These are phyloP conservation scores for Candida quercuum DNA, from an alignment of 805 yeast genomes.

Conservation along the genomic window DNA sequence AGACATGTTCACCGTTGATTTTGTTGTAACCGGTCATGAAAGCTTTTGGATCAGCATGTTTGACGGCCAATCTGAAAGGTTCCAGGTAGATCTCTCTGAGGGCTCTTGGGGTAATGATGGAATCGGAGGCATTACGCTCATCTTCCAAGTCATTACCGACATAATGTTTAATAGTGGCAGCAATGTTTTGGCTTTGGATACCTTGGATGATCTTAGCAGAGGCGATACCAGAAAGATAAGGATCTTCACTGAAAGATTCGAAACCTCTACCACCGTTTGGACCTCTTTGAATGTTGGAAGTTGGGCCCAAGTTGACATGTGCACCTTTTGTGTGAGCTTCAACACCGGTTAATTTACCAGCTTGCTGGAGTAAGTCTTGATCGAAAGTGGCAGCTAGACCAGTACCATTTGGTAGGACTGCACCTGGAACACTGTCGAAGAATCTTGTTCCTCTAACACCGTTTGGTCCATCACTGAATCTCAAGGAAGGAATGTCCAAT, in stretches of 20 bases:
- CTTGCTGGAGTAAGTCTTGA: constrained; percentile 39
- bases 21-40: constrained; percentile 62
- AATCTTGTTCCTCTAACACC: constrained; percentile 57
- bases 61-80: constrained; percentile 57
- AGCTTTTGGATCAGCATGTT: constrained; percentile 45
- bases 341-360: constrained; percentile 47
- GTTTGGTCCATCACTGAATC: constrained; percentile 58
- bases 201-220: constrained; percentile 50
- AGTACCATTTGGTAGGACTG: constrained; percentile 55
- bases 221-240: constrained; percentile 39
- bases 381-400: constrained; percentile 54
- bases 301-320: constrained; percentile 44
- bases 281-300: constrained; percentile 48
- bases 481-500: constrained; percentile 39
- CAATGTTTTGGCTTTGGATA: constrained; percentile 44
- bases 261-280: constrained; percentile 62
- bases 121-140: constrained; percentile 42
- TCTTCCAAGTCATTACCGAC: constrained; percentile 61
- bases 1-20: constrained; percentile 55
- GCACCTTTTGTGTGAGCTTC: constrained; percentile 53
- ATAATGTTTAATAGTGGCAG: constrained; percentile 57
- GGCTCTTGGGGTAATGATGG: constrained; percentile 53
- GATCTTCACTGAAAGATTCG: constrained; percentile 61
- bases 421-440: constrained; percentile 46
- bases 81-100: constrained; percentile 58